Evolutionary conservation across 306 rosid genomes (phyloP).

Genomic region (Corylus heterophylla): DNA sequence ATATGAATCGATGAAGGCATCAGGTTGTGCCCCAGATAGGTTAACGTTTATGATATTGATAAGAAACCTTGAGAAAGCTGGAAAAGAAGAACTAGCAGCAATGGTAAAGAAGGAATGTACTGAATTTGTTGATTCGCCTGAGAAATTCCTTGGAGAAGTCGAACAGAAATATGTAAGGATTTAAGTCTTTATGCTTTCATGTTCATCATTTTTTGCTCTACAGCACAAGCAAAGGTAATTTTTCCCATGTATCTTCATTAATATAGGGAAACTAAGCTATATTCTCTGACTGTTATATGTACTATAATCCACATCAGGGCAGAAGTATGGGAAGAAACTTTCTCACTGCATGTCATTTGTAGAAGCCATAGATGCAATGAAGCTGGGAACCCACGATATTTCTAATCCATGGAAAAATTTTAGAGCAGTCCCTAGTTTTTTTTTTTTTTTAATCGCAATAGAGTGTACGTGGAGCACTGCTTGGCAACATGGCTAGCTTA

Average conservation of each 20-base stretch:
- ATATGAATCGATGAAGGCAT: too few relatives aligned
- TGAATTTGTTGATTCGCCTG: conserved; percentile 43
- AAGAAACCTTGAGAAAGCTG: conserved; percentile 45
- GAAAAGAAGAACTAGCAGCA: conserved; percentile 42
- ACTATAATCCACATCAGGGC: not conserved
- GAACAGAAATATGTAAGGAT: conserved; percentile 37
- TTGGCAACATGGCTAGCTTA: not conserved
- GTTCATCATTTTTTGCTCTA: not conserved
- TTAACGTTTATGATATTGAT: too few relatives aligned
- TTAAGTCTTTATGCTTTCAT: not conserved
- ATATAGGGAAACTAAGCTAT: not conserved
- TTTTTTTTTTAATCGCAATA: too few relatives aligned
- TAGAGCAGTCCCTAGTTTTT: not conserved
- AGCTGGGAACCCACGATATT: conserved; percentile 6
- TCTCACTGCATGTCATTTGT: not conserved
- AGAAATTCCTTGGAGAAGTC: conserved; percentile 42
- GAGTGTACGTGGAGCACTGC: not conserved
- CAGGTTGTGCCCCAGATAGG: too few relatives aligned
- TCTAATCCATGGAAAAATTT: not conserved
- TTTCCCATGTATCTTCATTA: not conserved
- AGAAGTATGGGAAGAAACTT: conserved; percentile 12
- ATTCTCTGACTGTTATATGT: not conserved
- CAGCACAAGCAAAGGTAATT: not conserved
- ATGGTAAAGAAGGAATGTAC: conserved; percentile 55
- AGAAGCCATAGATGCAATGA: not conserved